Percentiles rank a stretch among this genome's conserved stretches.
These are phyloP conservation scores for Cercospora janseana DNA, from an alignment of 2,329 filamentous ascomycete species.

Conservation along the genomic window DNA sequence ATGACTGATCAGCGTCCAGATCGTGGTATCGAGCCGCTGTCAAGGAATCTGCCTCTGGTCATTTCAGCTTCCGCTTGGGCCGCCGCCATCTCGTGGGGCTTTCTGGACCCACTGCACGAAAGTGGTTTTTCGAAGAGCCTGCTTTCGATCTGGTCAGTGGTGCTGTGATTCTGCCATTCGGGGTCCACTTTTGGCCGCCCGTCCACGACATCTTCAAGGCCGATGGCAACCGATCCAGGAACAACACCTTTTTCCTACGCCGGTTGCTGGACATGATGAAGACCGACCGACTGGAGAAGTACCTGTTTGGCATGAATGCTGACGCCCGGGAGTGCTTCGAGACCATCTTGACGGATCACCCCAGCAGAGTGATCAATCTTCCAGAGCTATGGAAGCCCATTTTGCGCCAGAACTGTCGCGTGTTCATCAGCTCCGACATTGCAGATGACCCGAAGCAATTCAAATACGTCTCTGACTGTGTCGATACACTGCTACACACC, in stretches of 20 bases:
- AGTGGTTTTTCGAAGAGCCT: constrained; percentile 18
- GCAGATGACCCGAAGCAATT: constrained; percentile 48
- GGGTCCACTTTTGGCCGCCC: constrained; percentile 13
- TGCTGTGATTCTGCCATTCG: constrained; percentile 14
- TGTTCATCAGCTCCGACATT: constrained; percentile 53
- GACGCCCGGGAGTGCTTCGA: constrained; percentile 37
- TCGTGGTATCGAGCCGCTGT: background rate
- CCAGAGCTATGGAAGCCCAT: constrained; percentile 53
- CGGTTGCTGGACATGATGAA: constrained; percentile 30
- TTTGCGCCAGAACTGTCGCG: constrained; percentile 56
- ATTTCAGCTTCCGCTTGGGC: constrained; percentile 22
- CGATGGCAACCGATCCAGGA: background rate
- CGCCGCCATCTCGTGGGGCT: constrained; percentile 19
- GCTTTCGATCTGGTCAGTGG: constrained; percentile 13
- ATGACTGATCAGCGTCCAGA: background rate
- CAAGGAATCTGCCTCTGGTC: background rate
- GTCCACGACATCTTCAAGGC: constrained; percentile 8
- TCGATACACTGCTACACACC: constrained; percentile 48
- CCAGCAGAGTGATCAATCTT: constrained; percentile 47
- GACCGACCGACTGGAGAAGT: constrained; percentile 22
- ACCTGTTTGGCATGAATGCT: constrained; percentile 43
- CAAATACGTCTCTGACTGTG: constrained; percentile 46
- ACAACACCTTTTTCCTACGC: constrained; percentile 26
- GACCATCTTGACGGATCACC: constrained; percentile 40
- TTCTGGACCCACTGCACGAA: constrained; percentile 16